Conservation (phyloP, 148 eudicot genomes). For the Cornus kousa region DNA sequence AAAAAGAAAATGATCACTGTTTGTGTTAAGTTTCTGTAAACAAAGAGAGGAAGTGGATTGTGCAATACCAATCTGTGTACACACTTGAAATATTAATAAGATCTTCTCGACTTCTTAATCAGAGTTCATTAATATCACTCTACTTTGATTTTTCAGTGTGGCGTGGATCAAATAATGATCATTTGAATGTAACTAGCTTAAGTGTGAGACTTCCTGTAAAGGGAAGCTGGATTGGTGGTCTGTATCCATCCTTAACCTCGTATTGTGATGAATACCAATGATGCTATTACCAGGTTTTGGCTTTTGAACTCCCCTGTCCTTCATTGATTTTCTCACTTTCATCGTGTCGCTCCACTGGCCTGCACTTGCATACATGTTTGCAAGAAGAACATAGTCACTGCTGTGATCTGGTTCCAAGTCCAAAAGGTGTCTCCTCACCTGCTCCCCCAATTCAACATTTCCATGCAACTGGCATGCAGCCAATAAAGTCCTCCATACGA, state of each 20-base stretch:
- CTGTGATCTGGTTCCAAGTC: slow-evolving; percentile 29
- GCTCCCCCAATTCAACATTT: slow-evolving; percentile 21
- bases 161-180: neutral
- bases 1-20: neutral
- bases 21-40: neutral
- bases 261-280: slow-evolving; percentile 1
- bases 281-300: slow-evolving; percentile 23
- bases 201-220: too few species aligned
- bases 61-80: neutral
- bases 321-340: slow-evolving; percentile 21
- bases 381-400: slow-evolving; percentile 33
- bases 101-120: neutral
- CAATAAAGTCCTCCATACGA: slow-evolving; percentile 27
- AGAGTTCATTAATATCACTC: neutral
- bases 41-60: slow-evolving; percentile 1
- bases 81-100: neutral
- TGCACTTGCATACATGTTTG: slow-evolving; percentile 24
- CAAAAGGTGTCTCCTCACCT: slow-evolving; percentile 26
- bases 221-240: neutral
- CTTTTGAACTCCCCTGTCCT: slow-evolving; percentile 20
- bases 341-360: slow-evolving; percentile 23
- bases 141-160: too few species aligned
- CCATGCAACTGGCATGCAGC: slow-evolving; percentile 24
- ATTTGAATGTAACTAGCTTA: neutral
- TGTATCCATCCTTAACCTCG: too few species aligned